A percentile compares a stretch with the other conserved stretches of the same genome.
Conservation (phyloP, 441 rosid species). For the Erodium texanum region DNA sequence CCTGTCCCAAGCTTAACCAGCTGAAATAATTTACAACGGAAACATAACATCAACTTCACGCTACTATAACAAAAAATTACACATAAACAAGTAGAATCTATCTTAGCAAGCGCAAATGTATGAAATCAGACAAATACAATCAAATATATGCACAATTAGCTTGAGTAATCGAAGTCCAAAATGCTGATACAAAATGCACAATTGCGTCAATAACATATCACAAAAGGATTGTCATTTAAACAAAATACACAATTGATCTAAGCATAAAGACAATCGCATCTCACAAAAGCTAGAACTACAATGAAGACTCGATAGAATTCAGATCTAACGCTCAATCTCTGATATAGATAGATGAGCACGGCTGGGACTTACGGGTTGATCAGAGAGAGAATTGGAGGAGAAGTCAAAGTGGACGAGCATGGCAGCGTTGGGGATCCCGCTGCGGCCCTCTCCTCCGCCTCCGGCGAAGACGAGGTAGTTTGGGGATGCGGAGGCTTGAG, state of each 20-base stretch:
- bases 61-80: background rate
- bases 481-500: conserved; percentile 5
- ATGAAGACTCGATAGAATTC: background rate
- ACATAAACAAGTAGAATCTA: background rate
- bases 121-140: background rate
- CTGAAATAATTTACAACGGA: conserved; percentile 23
- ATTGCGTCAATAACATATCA: too few species aligned
- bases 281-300: background rate
- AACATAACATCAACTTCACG: background rate
- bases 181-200: too few species aligned
- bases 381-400: conserved; percentile 48
- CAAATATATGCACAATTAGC: too few species aligned
- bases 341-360: background rate
- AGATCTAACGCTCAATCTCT: background rate
- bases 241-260: background rate
- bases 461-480: conserved; percentile 55
- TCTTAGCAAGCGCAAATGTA: background rate
- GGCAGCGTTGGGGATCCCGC: conserved; percentile 36
- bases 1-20: conserved; percentile 39
- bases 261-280: background rate
- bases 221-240: too few species aligned
- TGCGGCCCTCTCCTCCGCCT: conserved; percentile 80
- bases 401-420: conserved; percentile 45
- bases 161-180: too few species aligned
- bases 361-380: conserved; percentile 47